Percentiles rank a stretch among this genome's conserved stretches.
These are phyloP conservation scores for Trichoderma afroharzianum DNA, from an alignment of 2,329 filamentous ascomycete species.

Conservation along the genomic window DNA sequence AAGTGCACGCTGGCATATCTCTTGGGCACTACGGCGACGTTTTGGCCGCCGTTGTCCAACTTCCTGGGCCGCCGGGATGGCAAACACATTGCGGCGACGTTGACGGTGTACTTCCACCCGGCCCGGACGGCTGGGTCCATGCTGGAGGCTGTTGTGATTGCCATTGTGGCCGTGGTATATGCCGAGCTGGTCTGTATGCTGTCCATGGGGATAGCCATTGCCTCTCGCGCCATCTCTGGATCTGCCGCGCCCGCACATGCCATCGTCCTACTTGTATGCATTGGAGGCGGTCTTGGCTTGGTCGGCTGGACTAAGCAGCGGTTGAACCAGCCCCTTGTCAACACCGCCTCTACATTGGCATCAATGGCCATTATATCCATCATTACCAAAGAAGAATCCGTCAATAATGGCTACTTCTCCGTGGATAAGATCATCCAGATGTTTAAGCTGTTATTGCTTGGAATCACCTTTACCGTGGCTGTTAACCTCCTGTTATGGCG, in stretches of 20 bases:
- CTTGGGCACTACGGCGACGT: constrained; percentile 80
- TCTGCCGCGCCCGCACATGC: constrained; percentile 70
- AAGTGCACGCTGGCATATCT: constrained; percentile 92
- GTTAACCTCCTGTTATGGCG: constrained; percentile 78
- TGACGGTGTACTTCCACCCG: constrained; percentile 94
- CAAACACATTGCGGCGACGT: constrained; percentile 89
- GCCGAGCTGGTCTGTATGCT: constrained; percentile 65
- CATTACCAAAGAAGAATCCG: constrained; percentile 84
- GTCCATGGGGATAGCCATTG: constrained; percentile 83
- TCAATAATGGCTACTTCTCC: constrained; percentile 78
- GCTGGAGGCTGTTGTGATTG: constrained; percentile 78
- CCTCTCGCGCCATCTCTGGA: constrained; percentile 66
- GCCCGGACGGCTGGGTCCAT: constrained; percentile 83
- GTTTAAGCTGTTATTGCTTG: constrained; percentile 79
- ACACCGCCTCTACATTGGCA: constrained; percentile 79
- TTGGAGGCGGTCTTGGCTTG: constrained; percentile 81
- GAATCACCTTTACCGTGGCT: constrained; percentile 65
- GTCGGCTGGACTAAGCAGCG: constrained; percentile 84
- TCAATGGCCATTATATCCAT: constrained; percentile 87
- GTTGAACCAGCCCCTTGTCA: constrained; percentile 74
- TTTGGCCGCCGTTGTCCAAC: constrained; percentile 67
- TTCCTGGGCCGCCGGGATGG: constrained; percentile 81
- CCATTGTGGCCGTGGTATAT: constrained; percentile 74
- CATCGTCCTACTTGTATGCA: constrained; percentile 76
- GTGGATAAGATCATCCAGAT: constrained; percentile 78